Percentiles rank a stretch among this genome's conserved stretches.
Evolutionary conservation across 1,284 basidiomycete species (phyloP).

Genomic region (Austropuccinia psidii): DNA sequence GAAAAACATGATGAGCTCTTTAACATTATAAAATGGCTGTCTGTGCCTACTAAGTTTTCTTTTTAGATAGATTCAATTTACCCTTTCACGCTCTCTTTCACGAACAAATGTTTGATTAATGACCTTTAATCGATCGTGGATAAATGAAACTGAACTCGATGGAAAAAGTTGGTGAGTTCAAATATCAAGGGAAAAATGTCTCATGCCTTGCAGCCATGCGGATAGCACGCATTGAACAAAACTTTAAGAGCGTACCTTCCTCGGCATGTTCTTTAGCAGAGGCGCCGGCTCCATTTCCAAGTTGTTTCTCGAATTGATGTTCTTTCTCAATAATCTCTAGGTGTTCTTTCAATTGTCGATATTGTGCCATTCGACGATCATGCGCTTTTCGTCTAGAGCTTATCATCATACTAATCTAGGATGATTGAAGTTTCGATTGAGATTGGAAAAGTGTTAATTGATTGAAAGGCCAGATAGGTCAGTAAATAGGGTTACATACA

Average conservation of each 20-base stretch:
- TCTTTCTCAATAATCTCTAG: constrained; percentile 2
- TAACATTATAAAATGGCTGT: neutral
- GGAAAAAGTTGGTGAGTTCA: neutral
- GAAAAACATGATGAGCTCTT: neutral
- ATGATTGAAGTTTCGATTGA: neutral
- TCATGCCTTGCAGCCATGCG: too few relatives aligned
- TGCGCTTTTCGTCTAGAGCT: constrained; percentile 10
- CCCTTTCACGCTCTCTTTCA: constrained; percentile 16
- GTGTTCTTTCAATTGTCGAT: constrained; percentile 8
- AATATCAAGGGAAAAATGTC: neutral
- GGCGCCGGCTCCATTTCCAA: neutral
- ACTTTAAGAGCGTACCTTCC: neutral
- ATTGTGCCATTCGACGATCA: neutral
- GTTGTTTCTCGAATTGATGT: neutral
- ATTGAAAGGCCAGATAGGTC: neutral
- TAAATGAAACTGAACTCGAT: neutral
- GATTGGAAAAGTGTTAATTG: neutral
- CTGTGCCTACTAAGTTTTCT: too few relatives aligned
- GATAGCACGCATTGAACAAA: neutral
- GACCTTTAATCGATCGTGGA: constrained; percentile 1
- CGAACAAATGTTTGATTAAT: constrained; percentile 7
- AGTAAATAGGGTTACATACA: neutral
- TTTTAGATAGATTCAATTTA: neutral
- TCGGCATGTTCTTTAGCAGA: neutral
- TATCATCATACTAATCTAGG: constrained; percentile 30